Evolutionary conservation across 805 yeast species (phyloP).

Genomic region (Wickerhamiella hasegawae): DNA sequence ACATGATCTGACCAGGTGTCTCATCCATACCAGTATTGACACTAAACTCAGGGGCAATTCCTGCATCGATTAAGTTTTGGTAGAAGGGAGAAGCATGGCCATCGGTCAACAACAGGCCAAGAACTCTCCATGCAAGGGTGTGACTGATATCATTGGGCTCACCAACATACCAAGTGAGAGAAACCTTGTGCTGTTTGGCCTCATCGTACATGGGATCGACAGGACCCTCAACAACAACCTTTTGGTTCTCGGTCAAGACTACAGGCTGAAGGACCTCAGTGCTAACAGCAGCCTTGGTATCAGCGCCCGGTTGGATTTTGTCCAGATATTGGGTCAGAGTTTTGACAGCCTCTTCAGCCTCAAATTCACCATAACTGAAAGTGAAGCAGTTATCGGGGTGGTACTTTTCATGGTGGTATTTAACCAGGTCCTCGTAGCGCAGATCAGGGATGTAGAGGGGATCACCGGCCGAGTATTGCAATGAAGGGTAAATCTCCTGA

Average conservation of each 20-base stretch:
- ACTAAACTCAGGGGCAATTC: constrained; percentile 70
- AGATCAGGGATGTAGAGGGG: constrained; percentile 66
- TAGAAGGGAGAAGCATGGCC: constrained; percentile 89
- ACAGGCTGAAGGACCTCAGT: constrained; percentile 28
- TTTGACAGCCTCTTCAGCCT: constrained; percentile 11
- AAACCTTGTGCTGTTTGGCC: constrained; percentile 52
- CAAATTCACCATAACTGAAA: constrained; percentile 70
- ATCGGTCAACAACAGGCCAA: constrained; percentile 59
- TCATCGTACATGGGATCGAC: constrained; percentile 63
- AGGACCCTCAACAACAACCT: constrained; percentile 47
- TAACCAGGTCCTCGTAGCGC: constrained; percentile 55
- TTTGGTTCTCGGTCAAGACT: constrained; percentile 19
- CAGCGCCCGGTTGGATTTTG: constrained; percentile 1
- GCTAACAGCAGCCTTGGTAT: neutral
- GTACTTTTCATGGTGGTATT: constrained; percentile 60
- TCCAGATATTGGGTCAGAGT: constrained; percentile 13
- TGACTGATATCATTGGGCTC: constrained; percentile 51
- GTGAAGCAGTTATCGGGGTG: constrained; percentile 85
- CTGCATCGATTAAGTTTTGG: constrained; percentile 72
- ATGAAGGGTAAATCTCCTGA: constrained; percentile 65
- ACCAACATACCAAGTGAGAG: constrained; percentile 82
- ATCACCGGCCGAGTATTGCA: constrained; percentile 89
- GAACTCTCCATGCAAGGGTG: constrained; percentile 53
- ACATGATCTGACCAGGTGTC: constrained; percentile 57
- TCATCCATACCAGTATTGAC: constrained; percentile 81